Evolutionary conservation across 768 basidiomycete genomes (phyloP).

Genomic region (Kwoniella botswanensis): DNA sequence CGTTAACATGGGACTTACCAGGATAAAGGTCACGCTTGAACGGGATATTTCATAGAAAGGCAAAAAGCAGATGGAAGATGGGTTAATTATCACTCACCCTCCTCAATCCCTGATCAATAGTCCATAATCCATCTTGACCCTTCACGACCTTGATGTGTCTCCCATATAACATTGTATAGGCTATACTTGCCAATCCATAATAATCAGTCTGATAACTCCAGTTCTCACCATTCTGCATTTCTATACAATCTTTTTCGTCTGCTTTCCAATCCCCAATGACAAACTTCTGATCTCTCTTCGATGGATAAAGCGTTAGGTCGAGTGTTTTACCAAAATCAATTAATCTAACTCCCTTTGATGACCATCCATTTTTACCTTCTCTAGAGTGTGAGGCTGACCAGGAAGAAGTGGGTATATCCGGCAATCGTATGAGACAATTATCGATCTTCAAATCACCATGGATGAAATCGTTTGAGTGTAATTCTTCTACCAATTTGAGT

Average conservation of each 20-base stretch:
- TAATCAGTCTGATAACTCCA: slow-evolving; percentile 99
- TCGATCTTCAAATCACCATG: slow-evolving; percentile 99
- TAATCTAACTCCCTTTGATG: slow-evolving; percentile 80
- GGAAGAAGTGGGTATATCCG: slow-evolving; percentile 67
- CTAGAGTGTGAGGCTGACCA: slow-evolving; percentile 81
- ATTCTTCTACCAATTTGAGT: slow-evolving; percentile 75
- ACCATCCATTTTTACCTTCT: slow-evolving; percentile 82
- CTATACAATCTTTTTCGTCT: slow-evolving; percentile 89
- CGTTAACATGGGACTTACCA: too few relatives aligned
- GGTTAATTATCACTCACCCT: slow-evolving; percentile 43
- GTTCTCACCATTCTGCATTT: slow-evolving; percentile 77
- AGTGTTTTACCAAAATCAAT: slow-evolving; percentile 98
- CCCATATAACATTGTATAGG: slow-evolving; percentile 95
- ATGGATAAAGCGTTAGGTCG: slow-evolving; percentile 80
- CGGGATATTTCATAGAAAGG: too few relatives aligned
- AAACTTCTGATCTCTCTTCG: slow-evolving; percentile 69
- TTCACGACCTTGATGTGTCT: slow-evolving; percentile 86
- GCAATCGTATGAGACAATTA: slow-evolving; percentile 90
- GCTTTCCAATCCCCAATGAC: slow-evolving; percentile 78
- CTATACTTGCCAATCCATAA: slow-evolving; percentile 89
- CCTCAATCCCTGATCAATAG: slow-evolving; percentile 45
- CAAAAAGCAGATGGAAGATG: background rate
- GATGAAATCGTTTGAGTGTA: slow-evolving; percentile 83
- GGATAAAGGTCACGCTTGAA: too few relatives aligned
- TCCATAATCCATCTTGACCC: slow-evolving; percentile 53